Base-by-base conservation (phyloP, 2,329 filamentous ascomycete genomes). In the Fusarium zealandicum region DNA sequence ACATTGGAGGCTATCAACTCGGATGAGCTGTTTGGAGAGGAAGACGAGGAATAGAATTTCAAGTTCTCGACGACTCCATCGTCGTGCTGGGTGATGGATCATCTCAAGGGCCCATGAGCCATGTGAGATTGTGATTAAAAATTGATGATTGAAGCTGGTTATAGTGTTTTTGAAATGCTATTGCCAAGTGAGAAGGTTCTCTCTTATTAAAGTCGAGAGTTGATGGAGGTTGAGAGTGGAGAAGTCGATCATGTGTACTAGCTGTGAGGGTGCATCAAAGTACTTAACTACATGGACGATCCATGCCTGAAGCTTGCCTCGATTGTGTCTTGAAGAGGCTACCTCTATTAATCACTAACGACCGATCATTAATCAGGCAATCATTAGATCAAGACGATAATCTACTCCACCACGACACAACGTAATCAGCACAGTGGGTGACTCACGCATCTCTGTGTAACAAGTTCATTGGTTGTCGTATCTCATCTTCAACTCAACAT, bases 1-100 rank as follows among this genome's bases (percentile, higher is more conserved):
- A 77, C 77, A 6, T 67, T 82, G n/a, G 70, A 75, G 62, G 67
- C 70, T 2, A 76, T 78, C 63, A 57, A 69, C 18, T 48, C 57
- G 22, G 72, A 74, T 31, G 67, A 69, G 25, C 41, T 71, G 25
- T 57, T 74, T 51, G 58, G 64, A 3, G 49, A 60, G 8, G 66
- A 51, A 8, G 59, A 55, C 3, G 47, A 63, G 3, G 52, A 60
- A 6, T 37, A 59, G 18, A 10, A 14, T 45, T 73, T 78, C 41
- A 79, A 41, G 17, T 55, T 69, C 13, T 55, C 64, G 3, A 73
- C 70, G 5, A 73, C 71, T 0, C 67, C 40, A 48, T 80, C 77
- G 0, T 73, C 72, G 20, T 73, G 68, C 0, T 76, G 76, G 4
- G 72, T 72, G 35, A n/a, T 45, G 22, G 13, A 9, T 35, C 6